Evolutionary conservation across 2,329 filamentous ascomycete species (phyloP).

Genomic region (Trichophyton mentagrophytes): DNA sequence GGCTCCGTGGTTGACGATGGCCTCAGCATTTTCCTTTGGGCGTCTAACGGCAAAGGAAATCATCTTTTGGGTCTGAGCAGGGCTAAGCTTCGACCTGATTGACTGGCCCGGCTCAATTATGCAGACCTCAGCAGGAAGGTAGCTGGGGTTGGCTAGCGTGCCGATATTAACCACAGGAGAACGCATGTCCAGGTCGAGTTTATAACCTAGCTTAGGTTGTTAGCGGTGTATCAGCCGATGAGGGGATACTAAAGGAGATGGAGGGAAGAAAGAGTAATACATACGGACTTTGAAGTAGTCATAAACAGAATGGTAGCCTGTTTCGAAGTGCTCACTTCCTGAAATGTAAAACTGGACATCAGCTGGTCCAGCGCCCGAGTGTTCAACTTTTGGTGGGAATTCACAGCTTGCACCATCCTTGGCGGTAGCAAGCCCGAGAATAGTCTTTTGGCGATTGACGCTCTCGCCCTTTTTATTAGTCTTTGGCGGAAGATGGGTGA

Average conservation of each 20-base stretch:
- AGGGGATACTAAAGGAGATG: not conserved
- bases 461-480: constrained; percentile 20
- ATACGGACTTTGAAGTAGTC: constrained; percentile 38
- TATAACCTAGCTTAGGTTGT: constrained; percentile 23
- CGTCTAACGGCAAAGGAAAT: constrained; percentile 57
- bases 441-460: constrained; percentile 33
- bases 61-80: constrained; percentile 54
- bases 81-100: constrained; percentile 46
- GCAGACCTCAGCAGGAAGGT: constrained; percentile 56
- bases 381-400: constrained; percentile 26
- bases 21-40: constrained; percentile 53
- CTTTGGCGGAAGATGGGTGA: constrained; percentile 30
- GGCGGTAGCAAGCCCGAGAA: constrained; percentile 33
- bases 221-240: not conserved
- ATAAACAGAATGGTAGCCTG: constrained; percentile 39
- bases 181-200: constrained; percentile 25
- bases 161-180: constrained; percentile 57
- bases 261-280: constrained; percentile 11
- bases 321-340: not conserved
- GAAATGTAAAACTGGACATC: constrained; percentile 45
- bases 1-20: constrained; percentile 47
- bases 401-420: constrained; percentile 24
- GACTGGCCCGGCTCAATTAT: constrained; percentile 52
- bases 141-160: constrained; percentile 43
- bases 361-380: constrained; percentile 37